Evolutionary conservation across 2,329 filamentous ascomycete species (phyloP), one percentile per base, ranked within the genome.

Genomic region (Cladophialophora chaetospira): DNA sequence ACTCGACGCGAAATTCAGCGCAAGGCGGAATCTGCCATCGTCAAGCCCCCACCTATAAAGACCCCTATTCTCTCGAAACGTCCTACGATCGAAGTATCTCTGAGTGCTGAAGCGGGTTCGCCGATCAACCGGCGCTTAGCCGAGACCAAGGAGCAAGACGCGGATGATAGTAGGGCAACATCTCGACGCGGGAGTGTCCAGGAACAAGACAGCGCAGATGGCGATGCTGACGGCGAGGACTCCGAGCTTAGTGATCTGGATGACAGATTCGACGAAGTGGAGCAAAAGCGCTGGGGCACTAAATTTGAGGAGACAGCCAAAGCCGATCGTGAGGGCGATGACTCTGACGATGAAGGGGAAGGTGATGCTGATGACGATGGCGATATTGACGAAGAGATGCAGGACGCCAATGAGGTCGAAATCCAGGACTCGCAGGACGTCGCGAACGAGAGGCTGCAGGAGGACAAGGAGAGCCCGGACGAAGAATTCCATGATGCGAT

Each of bases 171-270:
- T 42, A 70, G 69, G 15, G 71, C 75, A 28, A 82, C 76, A 47
- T 85, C 83, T 55, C 78, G 80, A 4, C 77, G 79, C 0, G 82
- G 80, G 4, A 89, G 82, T 57, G 72, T 85, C 5, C 82, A n/a
- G n/a, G n/a, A n/a, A n/a, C n/a, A 86, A 58, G 84, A 87, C 58
- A 86, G 81, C 36, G 85, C 82, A 0, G 85, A 88, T 60, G 84
- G 84, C 50, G 86, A 88, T 59, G 80, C 85, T 3, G 77, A 83
- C 23, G 72, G 80, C 3, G 81, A 79, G 29, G 53, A 60, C 15
- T 56, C 58, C 6, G 62, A 64, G 25, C 47, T 61, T 2, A 63
- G 60, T 35, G 62, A 61, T 15, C 48, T 60, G 10, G 57, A 57
- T 36, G 83, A 82, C 55, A 81, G 85, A 49, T 80, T 84, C 42